Base-by-base conservation (phyloP, 75 land plant species). In the Ceratopteris richardii region DNA sequence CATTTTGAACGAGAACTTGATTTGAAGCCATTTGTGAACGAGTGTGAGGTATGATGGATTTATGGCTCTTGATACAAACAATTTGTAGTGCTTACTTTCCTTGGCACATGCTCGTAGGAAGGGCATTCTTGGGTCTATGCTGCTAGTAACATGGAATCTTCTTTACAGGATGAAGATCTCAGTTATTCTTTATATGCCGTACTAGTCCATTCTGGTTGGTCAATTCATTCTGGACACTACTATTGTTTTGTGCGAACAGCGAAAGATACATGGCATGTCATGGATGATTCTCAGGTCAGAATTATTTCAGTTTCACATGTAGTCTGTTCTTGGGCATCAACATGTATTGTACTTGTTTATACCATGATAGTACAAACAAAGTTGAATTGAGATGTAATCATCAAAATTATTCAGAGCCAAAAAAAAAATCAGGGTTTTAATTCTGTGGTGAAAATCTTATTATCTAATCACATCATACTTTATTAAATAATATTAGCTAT, bases 21-120 rank as follows among this genome's bases (percentile, higher is more conserved):
- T 50, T 58, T 95, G 68, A 87, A 81, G 61, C 92, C 92, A 20
- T 95, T 79, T 78, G 80, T 79, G 44, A 90, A 84, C 68, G 83
- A 72, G 42, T 37, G 40, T 1, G 56, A 66, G 43, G 79, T 60
- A 43, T n/a, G 12, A 13, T 24, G n/a, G 14, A n/a, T 37, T 60
- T 18, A 10, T 4, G 44, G 39, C 14, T 20, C 14, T 44, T 18
- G n/a, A 20, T 23, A 7, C n/a, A n/a, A n/a, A n/a, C 0, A 1
- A 6, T n/a, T 58, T 30, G 19, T 10, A 10, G 42, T 10, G 9
- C 14, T 40, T 40, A 14, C 14, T 40, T 9, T 40, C 42, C 42
- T 40, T 40, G 42, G 42, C 42, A 10, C 14, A 14, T 40, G 14
- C n/a, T n/a, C n/a, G n/a, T n/a, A n/a, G n/a, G n/a, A n/a, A n/a